Conservation (phyloP, 1,139 yeast genomes). For the Suhomyces bolitotheri region DNA sequence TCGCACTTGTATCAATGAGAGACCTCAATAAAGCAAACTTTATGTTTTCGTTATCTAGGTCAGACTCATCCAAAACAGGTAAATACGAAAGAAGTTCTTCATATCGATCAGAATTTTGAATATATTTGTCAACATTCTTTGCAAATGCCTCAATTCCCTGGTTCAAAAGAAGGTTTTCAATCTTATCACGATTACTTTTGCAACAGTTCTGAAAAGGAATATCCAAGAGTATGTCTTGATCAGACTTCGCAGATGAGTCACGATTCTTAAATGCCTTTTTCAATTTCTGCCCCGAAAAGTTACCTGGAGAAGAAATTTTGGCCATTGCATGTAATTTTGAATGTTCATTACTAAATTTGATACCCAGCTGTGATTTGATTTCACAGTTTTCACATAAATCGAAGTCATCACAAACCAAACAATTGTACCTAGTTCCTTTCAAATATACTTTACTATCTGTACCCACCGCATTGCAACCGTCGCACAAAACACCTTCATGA, state of each 20-base stretch:
- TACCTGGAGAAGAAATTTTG: slow-evolving; percentile 27
- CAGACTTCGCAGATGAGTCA: too few relatives aligned
- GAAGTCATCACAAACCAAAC: slow-evolving; percentile 55
- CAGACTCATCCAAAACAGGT: not conserved
- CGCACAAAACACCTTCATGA: slow-evolving; percentile 50
- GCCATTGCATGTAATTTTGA: slow-evolving; percentile 36
- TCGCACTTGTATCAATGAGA: slow-evolving; percentile 8
- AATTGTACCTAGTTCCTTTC: slow-evolving; percentile 52
- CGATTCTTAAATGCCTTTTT: too few relatives aligned
- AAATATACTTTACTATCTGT: slow-evolving; percentile 32
- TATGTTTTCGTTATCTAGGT: slow-evolving; percentile 6
- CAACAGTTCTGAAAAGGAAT: not conserved
- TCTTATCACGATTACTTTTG: too few relatives aligned
- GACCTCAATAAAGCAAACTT: slow-evolving; percentile 12
- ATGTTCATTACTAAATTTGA: slow-evolving; percentile 24
- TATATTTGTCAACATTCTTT: slow-evolving; percentile 23
- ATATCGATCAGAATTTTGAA: slow-evolving; percentile 30
- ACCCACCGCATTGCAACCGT: slow-evolving; percentile 36
- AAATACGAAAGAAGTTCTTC: slow-evolving; percentile 16
- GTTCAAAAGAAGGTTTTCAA: too few relatives aligned
- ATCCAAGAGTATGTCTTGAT: too few relatives aligned
- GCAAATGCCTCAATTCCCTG: slow-evolving; percentile 25
- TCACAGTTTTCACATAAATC: slow-evolving; percentile 60
- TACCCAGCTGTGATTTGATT: slow-evolving; percentile 16
- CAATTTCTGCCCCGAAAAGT: not conserved